Base-by-base conservation (phyloP, 2,329 filamentous ascomycete genomes). In the Gaeumannomyces tritici region DNA sequence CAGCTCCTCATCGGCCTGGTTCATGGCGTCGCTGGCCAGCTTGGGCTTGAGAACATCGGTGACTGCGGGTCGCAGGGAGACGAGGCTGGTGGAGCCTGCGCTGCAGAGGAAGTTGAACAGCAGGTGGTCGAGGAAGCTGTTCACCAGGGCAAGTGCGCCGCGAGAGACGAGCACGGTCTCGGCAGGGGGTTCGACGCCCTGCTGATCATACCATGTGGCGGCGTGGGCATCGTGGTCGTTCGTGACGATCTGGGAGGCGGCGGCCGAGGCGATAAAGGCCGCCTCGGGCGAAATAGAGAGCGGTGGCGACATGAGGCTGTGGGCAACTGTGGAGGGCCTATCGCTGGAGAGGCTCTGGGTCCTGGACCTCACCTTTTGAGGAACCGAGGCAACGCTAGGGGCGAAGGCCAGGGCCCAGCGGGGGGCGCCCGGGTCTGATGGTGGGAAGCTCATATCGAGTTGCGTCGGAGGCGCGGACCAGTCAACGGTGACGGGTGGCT, bases 121-220 rank as follows among this genome's bases (percentile, higher is more conserved):
- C 5, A 98, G 80, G 71, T 97, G 91, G 73, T 99, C 95, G 65
- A 99, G 84, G 71, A 99, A 99, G 69, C 84, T 87, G 76, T 99
- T 99, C 71, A 97, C 84, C 12, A 96, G 83, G 55, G 82, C 81
- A 51, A 98, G 79, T 0, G 95, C 90, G 31, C 83, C 82, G 2
- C 83, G 79, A 1, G 91, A 88, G 63, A 96, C 89, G 59, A 89
- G 73, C 24, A 89, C 89, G 24, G 88, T 85, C 67, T 90, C 88
- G 63, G 82, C 81, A 5, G 84, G 83, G 1, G 84, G 82, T 66
- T 87, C 83, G 62, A 88, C 81, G 60, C 85, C 85, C 67, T 89
- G 83, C 65, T 89, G 83, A 70, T 90, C 85, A 69, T 87, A 85
- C 81, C 88, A 88, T 60, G 86, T 79, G 67, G 87, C 85, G 63